Evolutionary conservation across 2,329 filamentous ascomycete genomes (phyloP), one percentile per base, ranked within the genome.

Genomic region (Apiospora saccharicola): DNA sequence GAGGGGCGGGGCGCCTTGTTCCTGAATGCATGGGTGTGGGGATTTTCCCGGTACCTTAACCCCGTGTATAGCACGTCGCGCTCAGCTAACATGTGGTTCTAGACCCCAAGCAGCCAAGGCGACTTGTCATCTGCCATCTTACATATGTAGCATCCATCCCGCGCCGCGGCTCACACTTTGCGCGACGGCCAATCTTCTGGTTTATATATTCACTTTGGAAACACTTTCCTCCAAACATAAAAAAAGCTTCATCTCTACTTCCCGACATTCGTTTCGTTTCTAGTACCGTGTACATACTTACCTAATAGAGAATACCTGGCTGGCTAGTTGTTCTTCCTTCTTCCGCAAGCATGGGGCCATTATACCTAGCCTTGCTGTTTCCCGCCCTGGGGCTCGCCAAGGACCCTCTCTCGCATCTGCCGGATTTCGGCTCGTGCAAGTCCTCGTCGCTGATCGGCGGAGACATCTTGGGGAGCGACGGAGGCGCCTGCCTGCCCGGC

Each of bases 301-400:
- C 3, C 41, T 37, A 64, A n/a, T 41, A 41, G 22, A 41, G 57
- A 34, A 34, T 34, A 64, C 34, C 22, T n/a, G 34, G 19, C 57
- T 64, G 53, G 53, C 30, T 37, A 61, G 14, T 8, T 49, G 5
- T 19, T 37, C 22, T 16, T 37, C 22, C 53, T 16, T 46, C n/a
- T n/a, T 10, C 22, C 8, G 22, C 46, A 49, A 44, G 3, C 13
- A 68, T 68, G 67, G 44, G 67, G 41, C 44, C 67, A 13, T 47
- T 68, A 47, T 24, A 68, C 24, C n/a, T 68, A 10, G 41, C 67
- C n/a, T 34, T 46, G 13, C 67, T 68, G 24, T 68, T 68, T 34
- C 67, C 67, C 67, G 67, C 44, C 24, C n/a, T 47, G 43, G 67
- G 67, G 10, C 67, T 68, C 14, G 67, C 67, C 41, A 68, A 68